These are phyloP conservation scores for Leccinum subgranulosum DNA, from an alignment of 768 basidiomycete genomes.

Conservation along the genomic window DNA sequence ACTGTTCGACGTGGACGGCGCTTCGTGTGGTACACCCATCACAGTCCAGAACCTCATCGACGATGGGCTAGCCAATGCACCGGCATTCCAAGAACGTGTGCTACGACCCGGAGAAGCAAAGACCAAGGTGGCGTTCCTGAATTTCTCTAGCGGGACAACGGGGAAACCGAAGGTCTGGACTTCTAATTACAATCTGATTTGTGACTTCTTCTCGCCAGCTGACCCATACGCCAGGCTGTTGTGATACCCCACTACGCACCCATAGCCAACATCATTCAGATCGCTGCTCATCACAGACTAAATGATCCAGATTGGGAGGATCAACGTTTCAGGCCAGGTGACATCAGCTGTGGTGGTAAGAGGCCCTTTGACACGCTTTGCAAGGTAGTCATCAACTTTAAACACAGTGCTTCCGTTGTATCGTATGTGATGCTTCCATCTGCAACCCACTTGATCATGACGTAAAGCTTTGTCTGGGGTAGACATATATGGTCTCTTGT, in stretches of 20 bases:
- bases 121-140: conserved; percentile 67
- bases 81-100: conserved; percentile 46
- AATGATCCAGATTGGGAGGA: conserved; percentile 44
- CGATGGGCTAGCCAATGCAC: conserved; percentile 40
- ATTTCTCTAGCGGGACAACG: conserved; percentile 76
- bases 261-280: conserved; percentile 62
- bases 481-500: conserved; percentile 69
- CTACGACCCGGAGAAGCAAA: conserved; percentile 59
- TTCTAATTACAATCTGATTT: background rate
- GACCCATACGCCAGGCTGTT: conserved; percentile 41
- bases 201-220: background rate
- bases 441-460: background rate
- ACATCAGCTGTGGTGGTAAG: conserved; percentile 57
- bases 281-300: conserved; percentile 51
- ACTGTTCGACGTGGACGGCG: conserved; percentile 32
- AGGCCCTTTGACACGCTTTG: background rate
- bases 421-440: conserved; percentile 38
- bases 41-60: conserved; percentile 48
- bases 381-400: background rate
- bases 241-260: conserved; percentile 58
- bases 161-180: conserved; percentile 64
- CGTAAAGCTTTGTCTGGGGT: background rate
- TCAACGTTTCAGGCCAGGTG: conserved; percentile 56
- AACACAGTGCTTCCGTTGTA: conserved; percentile 56
- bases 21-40: conserved; percentile 12